Evolutionary conservation across 192 early-diverging fungal genomes (phyloP), one percentile per base, ranked within the genome.

Genomic region (Phlyctochytrium arcticum): DNA sequence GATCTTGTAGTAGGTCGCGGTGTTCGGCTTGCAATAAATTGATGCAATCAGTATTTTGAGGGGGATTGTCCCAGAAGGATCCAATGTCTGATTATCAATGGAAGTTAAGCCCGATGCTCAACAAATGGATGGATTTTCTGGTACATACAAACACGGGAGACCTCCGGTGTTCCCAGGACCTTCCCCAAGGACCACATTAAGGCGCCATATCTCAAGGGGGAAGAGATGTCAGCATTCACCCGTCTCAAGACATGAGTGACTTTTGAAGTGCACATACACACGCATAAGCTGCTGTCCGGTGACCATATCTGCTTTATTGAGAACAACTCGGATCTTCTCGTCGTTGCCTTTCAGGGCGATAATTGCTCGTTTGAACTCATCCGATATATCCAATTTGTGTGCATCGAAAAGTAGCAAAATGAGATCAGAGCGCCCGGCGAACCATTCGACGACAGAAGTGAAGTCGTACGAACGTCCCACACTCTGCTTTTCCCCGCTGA

Each of bases 111-210:
- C 36, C 26, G 17, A 31, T 15, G 48, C 12, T 19, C 68, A 64
- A 23, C 39, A 17, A 34, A 69, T 19, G 1, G 54, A 12, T 12
- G 29, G 2, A 19, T 9, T 10, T 23, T 4, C n/a, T n/a, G n/a
- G 19, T 57, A 84, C 37, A 88, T 66, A 62, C 88, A 94, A n/a
- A 95, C 93, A 6, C 90, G 78, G 72, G 86, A 85, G 48, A 95
- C 93, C 71, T 95, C 92, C 10, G 93, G 92, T 2, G 89, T 93
- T 42, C 88, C 81, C 19, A 95, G 81, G 8, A 94, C 90, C 70
- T 89, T 90, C 19, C 92, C 93, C 8, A 95, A 77, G 21, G 89
- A 89, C 90, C 90, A 95, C 93, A 95, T 95, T 72, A 95, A 75
- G 3, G 92, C 91, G 49, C 93, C 93, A 71, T 94, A 92, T 2